Percentiles rank a stretch among this genome's conserved stretches.
These are phyloP conservation scores for Diutina catenulata DNA, from an alignment of 1,139 yeast species.

Conservation along the genomic window DNA sequence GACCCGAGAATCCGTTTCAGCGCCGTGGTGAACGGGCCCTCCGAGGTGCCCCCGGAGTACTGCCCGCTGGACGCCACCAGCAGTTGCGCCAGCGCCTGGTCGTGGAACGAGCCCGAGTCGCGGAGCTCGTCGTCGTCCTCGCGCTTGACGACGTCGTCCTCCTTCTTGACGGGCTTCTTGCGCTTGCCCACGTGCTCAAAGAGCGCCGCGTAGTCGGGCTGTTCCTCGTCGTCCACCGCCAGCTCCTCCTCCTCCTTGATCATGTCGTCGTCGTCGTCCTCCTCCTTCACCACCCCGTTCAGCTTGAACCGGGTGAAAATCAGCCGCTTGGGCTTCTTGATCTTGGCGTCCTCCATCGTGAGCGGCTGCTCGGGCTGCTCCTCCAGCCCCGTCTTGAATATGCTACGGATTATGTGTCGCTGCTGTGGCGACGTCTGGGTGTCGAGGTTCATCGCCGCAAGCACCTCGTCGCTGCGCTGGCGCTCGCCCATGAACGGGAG, in stretches of 20 bases:
- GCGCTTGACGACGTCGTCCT: not conserved
- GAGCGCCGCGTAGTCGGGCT: slow-evolving; percentile 36
- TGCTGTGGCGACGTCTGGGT: slow-evolving; percentile 13
- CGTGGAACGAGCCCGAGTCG: not conserved
- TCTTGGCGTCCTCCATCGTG: slow-evolving; percentile 16
- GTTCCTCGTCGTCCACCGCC: slow-evolving; percentile 16
- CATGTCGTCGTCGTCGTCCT: not conserved
- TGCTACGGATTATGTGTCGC: slow-evolving; percentile 29
- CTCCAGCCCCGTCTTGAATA: slow-evolving; percentile 18
- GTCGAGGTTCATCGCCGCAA: not conserved
- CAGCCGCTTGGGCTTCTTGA: slow-evolving; percentile 20
- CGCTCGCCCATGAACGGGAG: slow-evolving; percentile 35
- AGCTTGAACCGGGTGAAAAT: not conserved
- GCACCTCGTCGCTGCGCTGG: not conserved
- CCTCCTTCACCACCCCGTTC: not conserved
- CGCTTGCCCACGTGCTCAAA: slow-evolving; percentile 36
- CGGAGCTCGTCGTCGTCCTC: not conserved
- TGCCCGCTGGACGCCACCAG: slow-evolving; percentile 2
- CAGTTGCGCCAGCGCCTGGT: not conserved
- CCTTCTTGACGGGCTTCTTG: not conserved
- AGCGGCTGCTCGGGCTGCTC: not conserved
- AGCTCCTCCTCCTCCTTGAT: slow-evolving; percentile 2
- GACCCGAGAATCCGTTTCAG: slow-evolving; percentile 31
- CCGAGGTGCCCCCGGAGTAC: not conserved
- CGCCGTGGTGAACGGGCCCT: too few relatives aligned